Evolutionary conservation across 1,284 basidiomycete genomes (phyloP), one percentile per base, ranked within the genome.

Genomic region (Phenoliferia sp.): DNA sequence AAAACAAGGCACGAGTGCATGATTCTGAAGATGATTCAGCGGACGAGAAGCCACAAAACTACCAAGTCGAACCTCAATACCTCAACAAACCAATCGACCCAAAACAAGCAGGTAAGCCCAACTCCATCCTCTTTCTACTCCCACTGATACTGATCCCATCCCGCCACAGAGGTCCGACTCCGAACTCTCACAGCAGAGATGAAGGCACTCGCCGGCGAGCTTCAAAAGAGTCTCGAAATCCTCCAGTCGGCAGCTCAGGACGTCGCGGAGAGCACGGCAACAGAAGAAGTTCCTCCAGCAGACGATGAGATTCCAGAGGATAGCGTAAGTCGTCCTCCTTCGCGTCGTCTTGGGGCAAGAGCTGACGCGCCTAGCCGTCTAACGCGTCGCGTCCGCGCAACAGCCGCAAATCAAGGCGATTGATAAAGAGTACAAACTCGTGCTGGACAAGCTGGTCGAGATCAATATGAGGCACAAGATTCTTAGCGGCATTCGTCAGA

Each of bases 81-180:
- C 59, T 71, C 31, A 73, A 73, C 69, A 36, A 58, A 26, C 61
- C 65, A 1, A 32, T 73, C 65, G 66, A 73, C 61, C 26, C 54
- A 6, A 34, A 52, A 22, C 65, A 66, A 33, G 67, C 65, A n/a
- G n/a, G n/a, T n/a, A n/a, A n/a, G n/a, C n/a, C n/a, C n/a, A n/a
- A n/a, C n/a, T n/a, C n/a, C n/a, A n/a, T n/a, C n/a, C n/a, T n/a
- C n/a, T n/a, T n/a, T n/a, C n/a, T n/a, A n/a, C n/a, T n/a, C n/a
- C n/a, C n/a, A n/a, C n/a, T n/a, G n/a, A n/a, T n/a, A n/a, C n/a
- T n/a, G n/a, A n/a, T n/a, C n/a, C n/a, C n/a, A n/a, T n/a, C n/a
- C n/a, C n/a, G n/a, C n/a, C n/a, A n/a, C n/a, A 28, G 65, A 63
- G 16, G 26, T 57, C 3, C 62, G 60, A 34, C 39, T 71, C 19